Evolutionary conservation across 345 rosid genomes (phyloP).

Genomic region (Combretum micranthum): DNA sequence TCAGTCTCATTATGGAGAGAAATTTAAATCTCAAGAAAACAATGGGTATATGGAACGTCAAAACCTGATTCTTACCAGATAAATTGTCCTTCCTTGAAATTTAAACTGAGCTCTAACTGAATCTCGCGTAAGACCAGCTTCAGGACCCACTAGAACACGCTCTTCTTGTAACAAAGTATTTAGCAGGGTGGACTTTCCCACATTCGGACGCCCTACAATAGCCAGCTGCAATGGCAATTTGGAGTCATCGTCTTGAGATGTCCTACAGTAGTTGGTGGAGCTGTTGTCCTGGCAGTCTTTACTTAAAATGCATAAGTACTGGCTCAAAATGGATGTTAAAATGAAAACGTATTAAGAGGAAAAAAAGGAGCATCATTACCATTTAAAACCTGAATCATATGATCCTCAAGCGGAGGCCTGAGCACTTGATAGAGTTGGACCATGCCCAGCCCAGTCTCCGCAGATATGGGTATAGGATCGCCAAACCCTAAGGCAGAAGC

Average conservation of each 20-base stretch:
- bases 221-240: conserved; percentile 88
- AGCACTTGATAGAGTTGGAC: conserved; percentile 70
- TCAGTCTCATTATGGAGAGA: too few relatives aligned
- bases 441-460: conserved; percentile 97
- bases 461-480: conserved; percentile 84
- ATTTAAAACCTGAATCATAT: conserved; percentile 42
- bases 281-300: conserved; percentile 28
- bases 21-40: not conserved
- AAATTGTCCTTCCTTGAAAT: conserved; percentile 72
- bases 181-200: conserved; percentile 89
- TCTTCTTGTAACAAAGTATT: conserved; percentile 87
- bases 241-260: conserved; percentile 47
- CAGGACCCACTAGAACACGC: conserved; percentile 95
- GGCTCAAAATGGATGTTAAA: too few relatives aligned
- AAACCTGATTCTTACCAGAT: conserved; percentile 45
- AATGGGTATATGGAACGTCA: not conserved
- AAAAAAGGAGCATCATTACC: conserved; percentile 28
- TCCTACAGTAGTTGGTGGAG: conserved; percentile 7
- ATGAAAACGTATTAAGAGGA: too few relatives aligned
- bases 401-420: conserved; percentile 56
- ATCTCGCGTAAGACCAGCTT: conserved; percentile 95
- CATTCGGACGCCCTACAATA: conserved; percentile 90
- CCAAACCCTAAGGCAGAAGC: conserved; percentile 72
- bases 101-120: conserved; percentile 80
- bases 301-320: conserved; percentile 13